Evolutionary conservation across 2,329 filamentous ascomycete genomes (phyloP), one percentile per base, ranked within the genome.

Genomic region (Trichoderma atroviride): DNA sequence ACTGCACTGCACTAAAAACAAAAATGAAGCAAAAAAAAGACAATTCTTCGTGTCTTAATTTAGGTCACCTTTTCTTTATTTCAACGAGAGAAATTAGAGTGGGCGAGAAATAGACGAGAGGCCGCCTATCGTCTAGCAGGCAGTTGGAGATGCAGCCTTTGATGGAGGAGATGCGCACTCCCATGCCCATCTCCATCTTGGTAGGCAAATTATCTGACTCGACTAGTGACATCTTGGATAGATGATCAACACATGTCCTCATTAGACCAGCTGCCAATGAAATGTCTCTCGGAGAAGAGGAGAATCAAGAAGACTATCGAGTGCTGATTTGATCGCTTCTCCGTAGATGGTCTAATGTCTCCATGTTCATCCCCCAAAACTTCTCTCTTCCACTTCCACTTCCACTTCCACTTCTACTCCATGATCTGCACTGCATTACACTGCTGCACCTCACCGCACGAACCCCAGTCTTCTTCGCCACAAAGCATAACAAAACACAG

Each of bases 101-200:
- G 22, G 29, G 9, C 7, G 22, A 43, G 14, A 19, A 62, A 35
- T 52, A 67, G 55, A 67, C 55, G 63, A 67, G 63, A 67, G 63
- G 63, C 63, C 58, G 63, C 63, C 53, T 47, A 33, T 43, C 33
- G 27, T 37, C 24, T 16, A 35, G 40, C 13, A 35, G 33, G 33
- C 16, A n/a, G 3, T 43, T n/a, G 6, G 40, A 43, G 40, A 43
- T 43, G 40, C 16, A 43, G 16, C 16, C 19, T n/a, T 43, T n/a
- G 19, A 22, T 19, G 27, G n/a, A 50, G 47, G 9, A 24, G 47
- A 43, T 24, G n/a, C 43, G 22, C 47, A 50, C 14, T 50, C n/a
- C 3, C 19, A 22, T 24, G 24, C n/a, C 3, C 19, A 22, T 24
- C 47, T 11, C 16, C 40, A 43, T 43, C 19, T 43, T 50, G n/a